Conservation (phyloP, 805 yeast genomes). For the Hanseniaspora meyeri region DNA sequence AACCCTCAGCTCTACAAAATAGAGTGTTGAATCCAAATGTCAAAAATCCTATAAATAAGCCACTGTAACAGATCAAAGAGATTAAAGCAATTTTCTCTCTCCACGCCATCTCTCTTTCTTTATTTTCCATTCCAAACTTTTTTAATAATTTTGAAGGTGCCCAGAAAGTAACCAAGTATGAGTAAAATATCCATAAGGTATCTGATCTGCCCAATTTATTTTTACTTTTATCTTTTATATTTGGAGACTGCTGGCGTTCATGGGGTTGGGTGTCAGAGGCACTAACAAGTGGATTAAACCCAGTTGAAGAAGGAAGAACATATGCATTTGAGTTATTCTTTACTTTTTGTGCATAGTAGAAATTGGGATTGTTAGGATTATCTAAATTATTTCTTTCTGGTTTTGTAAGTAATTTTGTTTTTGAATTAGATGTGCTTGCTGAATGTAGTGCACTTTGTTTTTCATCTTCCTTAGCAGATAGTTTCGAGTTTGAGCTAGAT, state of each 20-base stretch:
- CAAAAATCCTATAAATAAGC: slow-evolving; percentile 67
- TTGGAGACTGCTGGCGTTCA: slow-evolving; percentile 12
- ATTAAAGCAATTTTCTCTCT: slow-evolving; percentile 85
- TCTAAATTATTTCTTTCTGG: slow-evolving; percentile 67
- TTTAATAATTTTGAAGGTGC: slow-evolving; percentile 66
- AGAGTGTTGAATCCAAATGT: slow-evolving; percentile 84
- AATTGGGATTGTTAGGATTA: slow-evolving; percentile 59
- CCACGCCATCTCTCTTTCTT: slow-evolving; percentile 90
- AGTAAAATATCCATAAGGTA: slow-evolving; percentile 68
- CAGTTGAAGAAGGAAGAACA: slow-evolving; percentile 5
- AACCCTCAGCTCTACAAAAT: slow-evolving; percentile 42
- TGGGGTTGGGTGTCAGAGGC: not conserved
- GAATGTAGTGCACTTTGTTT: not conserved
- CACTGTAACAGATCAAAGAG: slow-evolving; percentile 59
- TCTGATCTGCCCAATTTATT: slow-evolving; percentile 16
- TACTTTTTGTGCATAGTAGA: slow-evolving; percentile 64
- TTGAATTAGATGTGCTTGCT: not conserved
- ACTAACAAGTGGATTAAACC: not conserved
- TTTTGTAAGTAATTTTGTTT: slow-evolving; percentile 51
- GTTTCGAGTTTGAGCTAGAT: not conserved
- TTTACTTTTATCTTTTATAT: slow-evolving; percentile 2
- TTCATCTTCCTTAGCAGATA: not conserved
- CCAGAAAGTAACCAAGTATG: slow-evolving; percentile 77
- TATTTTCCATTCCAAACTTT: slow-evolving; percentile 64
- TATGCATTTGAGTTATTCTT: slow-evolving; percentile 52